Conservation (phyloP, 2,329 filamentous ascomycete species). For the Fusarium tjaetaba region DNA sequence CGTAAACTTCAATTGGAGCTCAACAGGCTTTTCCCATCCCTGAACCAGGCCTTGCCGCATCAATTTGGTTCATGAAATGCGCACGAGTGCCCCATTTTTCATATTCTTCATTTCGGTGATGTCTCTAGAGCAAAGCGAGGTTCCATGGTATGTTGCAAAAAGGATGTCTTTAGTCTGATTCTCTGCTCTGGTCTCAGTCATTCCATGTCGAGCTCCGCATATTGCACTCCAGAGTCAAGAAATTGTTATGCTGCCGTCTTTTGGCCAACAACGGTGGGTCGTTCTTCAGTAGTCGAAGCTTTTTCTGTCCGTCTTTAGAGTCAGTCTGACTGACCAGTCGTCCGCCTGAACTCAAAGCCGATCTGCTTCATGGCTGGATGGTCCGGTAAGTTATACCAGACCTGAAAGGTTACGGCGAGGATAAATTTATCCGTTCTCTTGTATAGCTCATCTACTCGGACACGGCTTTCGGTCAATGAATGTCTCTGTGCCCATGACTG, state of each 20-base stretch:
- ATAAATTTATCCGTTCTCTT: not conserved
- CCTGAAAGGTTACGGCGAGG: not conserved
- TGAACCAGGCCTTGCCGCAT: not conserved
- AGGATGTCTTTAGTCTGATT: not conserved
- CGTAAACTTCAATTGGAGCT: not conserved
- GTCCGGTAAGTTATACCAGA: not conserved
- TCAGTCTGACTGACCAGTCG: not conserved
- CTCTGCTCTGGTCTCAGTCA: not conserved
- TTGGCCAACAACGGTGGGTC: not conserved
- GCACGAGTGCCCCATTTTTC: not conserved
- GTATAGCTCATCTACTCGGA: not conserved
- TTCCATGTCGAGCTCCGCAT: not conserved
- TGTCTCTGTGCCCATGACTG: not conserved
- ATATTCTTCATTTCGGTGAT: not conserved
- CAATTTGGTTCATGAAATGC: not conserved
- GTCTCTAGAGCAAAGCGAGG: not conserved
- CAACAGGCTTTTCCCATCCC: not conserved
- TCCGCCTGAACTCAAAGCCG: not conserved
- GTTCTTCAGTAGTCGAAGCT: no score
- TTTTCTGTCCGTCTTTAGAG: not conserved
- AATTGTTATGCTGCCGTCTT: accelerated
- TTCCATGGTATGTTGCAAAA: not conserved
- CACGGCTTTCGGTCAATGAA: not conserved
- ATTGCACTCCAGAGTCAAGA: not conserved
- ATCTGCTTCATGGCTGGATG: not conserved